phyloP scores from a whole-genome alignment of 352 stramenopile species.

The Globisporangium echinulatum region DNA sequence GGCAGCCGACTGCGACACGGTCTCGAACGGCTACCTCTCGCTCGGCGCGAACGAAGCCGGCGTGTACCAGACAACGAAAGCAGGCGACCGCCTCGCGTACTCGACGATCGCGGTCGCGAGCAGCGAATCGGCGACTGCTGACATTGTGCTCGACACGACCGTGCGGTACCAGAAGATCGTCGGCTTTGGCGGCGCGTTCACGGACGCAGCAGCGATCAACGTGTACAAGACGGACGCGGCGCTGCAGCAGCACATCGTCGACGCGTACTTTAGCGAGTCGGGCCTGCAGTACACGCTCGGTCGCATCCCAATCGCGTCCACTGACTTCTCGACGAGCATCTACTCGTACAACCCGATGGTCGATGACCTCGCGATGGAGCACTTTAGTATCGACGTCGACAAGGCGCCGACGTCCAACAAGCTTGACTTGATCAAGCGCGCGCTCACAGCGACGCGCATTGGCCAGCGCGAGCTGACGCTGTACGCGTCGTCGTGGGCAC shows the following conservation, averaged over 20 bases:
- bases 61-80: slow-evolving; percentile 46
- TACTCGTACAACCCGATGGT: slow-evolving; percentile 84
- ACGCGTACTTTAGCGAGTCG: slow-evolving; percentile 75
- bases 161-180: slow-evolving; percentile 75
- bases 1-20: slow-evolving; percentile 37
- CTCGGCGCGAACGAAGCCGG: slow-evolving; percentile 31
- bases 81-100: slow-evolving; percentile 40
- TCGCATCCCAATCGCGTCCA: slow-evolving; percentile 79
- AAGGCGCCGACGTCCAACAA: slow-evolving; percentile 49
- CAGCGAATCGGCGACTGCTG: slow-evolving; percentile 13
- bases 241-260: slow-evolving; percentile 61
- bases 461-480: slow-evolving; percentile 47
- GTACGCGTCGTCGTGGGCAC: slow-evolving; percentile 78
- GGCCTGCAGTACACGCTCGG: slow-evolving; percentile 82
- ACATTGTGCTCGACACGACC: slow-evolving; percentile 41
- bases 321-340: slow-evolving; percentile 79
- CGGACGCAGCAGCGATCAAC: slow-evolving; percentile 78
- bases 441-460: slow-evolving; percentile 27
- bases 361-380: slow-evolving; percentile 70
- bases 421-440: slow-evolving; percentile 61
- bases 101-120: slow-evolving; percentile 21
- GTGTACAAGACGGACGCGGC: slow-evolving; percentile 48
- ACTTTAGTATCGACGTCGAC: slow-evolving; percentile 86
- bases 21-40: slow-evolving; percentile 39
- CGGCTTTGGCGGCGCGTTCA: slow-evolving; percentile 89